phyloP scores from a whole-genome alignment of 2,329 filamentous ascomycete genomes.

The Verticillium albo-atrum region DNA sequence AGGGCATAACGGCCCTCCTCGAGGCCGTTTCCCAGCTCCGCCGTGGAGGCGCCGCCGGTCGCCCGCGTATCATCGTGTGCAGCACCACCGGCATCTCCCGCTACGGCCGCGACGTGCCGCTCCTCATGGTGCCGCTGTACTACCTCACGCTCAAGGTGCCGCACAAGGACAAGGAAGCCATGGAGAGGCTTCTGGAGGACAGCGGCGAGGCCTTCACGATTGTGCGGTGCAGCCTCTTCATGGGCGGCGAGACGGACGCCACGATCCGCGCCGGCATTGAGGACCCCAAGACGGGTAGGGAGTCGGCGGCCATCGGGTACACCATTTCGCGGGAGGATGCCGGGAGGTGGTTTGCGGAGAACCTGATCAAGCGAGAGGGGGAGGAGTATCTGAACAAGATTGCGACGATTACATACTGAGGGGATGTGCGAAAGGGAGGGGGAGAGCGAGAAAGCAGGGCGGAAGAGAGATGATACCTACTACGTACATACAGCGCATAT shows the following conservation, averaged over 20 bases:
- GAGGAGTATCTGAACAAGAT: slow-evolving; percentile 22
- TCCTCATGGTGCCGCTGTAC: slow-evolving; percentile 35
- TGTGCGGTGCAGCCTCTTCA: slow-evolving; percentile 25
- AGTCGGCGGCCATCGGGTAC: slow-evolving; percentile 34
- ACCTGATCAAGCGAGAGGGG: slow-evolving; percentile 19
- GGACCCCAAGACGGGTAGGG: slow-evolving; percentile 23
- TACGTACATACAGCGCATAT: no score
- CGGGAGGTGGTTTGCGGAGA: slow-evolving; percentile 35
- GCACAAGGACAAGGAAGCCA: slow-evolving; percentile 38
- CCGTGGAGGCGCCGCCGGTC: slow-evolving; percentile 11
- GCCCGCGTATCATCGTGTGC: slow-evolving; percentile 31
- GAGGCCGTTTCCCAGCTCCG: slow-evolving; percentile 27
- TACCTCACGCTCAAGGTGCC: slow-evolving; percentile 28
- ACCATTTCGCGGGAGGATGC: slow-evolving; percentile 35
- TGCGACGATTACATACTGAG: slow-evolving; percentile 19
- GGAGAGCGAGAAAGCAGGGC: no score
- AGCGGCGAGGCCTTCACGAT: slow-evolving; percentile 24
- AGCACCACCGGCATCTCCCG: slow-evolving; percentile 38
- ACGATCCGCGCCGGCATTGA: slow-evolving; percentile 25
- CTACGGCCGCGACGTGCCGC: slow-evolving; percentile 33
- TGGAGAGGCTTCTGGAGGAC: slow-evolving; percentile 32
- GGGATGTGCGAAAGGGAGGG: neutral
- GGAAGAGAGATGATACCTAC: no score
- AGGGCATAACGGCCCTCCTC: slow-evolving; percentile 37
- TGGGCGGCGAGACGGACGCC: slow-evolving; percentile 14